Evolutionary conservation across 1,284 basidiomycete genomes (phyloP), one percentile per base, ranked within the genome.

Genomic region (Microbotryomycetes sp.): DNA sequence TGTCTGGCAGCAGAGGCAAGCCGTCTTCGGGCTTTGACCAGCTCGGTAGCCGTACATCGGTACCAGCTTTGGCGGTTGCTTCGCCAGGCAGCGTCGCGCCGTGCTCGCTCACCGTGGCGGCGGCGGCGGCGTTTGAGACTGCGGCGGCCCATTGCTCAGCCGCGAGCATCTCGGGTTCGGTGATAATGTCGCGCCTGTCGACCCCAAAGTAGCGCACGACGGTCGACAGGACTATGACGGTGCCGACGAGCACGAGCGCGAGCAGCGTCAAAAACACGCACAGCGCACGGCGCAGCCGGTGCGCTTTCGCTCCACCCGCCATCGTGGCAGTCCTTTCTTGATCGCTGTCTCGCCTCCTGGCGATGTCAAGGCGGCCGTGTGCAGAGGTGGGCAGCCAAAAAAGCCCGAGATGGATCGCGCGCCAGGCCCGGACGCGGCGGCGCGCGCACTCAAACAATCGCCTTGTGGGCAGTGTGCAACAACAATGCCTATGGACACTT

Each of bases 121-220:
- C 24, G 16, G 59, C 60, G 46, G 9, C 9, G 16, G 9, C 48
- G 9, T 50, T 9, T 50, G 48, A 9, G 9, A 11, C 9, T 23
- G 56, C 61, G 13, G 24, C 49, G 21, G 67, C 70, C 15, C 65
- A 52, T 2, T 57, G 50, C 52, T 64, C 62, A 35, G 54, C 66
- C 4, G 60, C 50, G 26, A 35, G 84, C 26, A 94, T 83, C 74
- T 94, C 89, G 15, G 78, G 75, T 73, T 92, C 87, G 9, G 84
- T 81, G 72, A 96, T 80, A 75, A 89, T 90, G 41, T 90, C 90
- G 31, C 79, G 76, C 53, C 81, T 75, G 75, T 86, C 83, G 73
- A 97, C 91, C 69, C 85, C 83, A 70, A 97, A 89, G 76, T 92
- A 96, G 75, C 88, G 87, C 29, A 89, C 88, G 50, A 96, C 84